Evolutionary conservation across 148 eudicot genomes (phyloP).

Genomic region (Persicaria tinctoria): DNA sequence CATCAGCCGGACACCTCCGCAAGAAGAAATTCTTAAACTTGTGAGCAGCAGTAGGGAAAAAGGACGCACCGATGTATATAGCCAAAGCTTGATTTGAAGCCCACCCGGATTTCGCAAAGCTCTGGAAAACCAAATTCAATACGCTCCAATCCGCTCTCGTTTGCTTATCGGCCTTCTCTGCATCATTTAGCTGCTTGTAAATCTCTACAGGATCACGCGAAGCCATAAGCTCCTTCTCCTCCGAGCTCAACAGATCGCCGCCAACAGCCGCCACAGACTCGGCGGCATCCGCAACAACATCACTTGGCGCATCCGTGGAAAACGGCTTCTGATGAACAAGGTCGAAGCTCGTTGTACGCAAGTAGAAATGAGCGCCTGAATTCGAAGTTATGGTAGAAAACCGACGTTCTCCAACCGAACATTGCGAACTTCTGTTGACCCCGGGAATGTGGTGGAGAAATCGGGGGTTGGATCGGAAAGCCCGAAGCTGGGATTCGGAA

Average conservation of each 20-base stretch:
- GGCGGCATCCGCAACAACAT: not conserved
- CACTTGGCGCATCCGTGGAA: not conserved
- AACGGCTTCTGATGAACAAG: not conserved
- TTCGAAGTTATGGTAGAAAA: not conserved
- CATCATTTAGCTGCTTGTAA: conserved; percentile 49
- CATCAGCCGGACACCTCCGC: conserved; percentile 34
- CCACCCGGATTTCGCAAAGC: conserved; percentile 64
- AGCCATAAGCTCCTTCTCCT: conserved; percentile 18
- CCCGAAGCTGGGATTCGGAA: not conserved
- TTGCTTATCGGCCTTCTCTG: conserved; percentile 17
- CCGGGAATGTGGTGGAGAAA: conserved; percentile 6
- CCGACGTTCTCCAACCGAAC: not conserved
- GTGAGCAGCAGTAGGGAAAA: conserved; percentile 72
- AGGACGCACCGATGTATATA: conserved; percentile 70
- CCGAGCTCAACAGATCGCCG: not conserved
- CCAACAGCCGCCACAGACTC: not conserved
- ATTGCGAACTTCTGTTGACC: not conserved
- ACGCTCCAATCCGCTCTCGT: conserved; percentile 38
- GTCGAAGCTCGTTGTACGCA: not conserved
- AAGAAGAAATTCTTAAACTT: conserved; percentile 47
- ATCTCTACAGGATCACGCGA: conserved; percentile 58
- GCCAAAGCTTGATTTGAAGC: conserved; percentile 85
- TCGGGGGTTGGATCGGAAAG: not conserved
- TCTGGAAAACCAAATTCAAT: conserved; percentile 38
- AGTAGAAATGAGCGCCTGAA: not conserved